Evolutionary conservation across 192 early-diverging fungal species (phyloP), one percentile per base, ranked within the genome.

Genomic region (Backusella liffmaniae): DNA sequence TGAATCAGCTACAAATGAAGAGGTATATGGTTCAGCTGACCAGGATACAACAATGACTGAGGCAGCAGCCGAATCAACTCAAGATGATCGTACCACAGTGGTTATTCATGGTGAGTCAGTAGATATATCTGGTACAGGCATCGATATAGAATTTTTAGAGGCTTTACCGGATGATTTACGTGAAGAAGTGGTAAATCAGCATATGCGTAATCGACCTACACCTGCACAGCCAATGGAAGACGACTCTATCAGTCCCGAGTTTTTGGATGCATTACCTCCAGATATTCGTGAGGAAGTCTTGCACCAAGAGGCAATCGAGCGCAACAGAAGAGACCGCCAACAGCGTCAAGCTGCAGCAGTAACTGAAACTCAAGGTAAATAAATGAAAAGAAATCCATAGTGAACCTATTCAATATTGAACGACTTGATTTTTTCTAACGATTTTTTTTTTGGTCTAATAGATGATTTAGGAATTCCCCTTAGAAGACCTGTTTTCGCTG

Each of bases 81-180:
- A 65, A 23, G 73, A 84, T 62, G 80, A 83, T 15, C 86, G 88
- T 59, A 87, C 86, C 1, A 87, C 87, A 29, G 88, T 98, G 0
- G 91, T 84, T 49, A 88, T 99, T 41, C 88, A 93, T 77, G 98
- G 97, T 3, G 85, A 88, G 42, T 73, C 86, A 74, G 86, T 97
- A 0, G 97, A 99, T 73, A 96, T 99, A 44, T 94, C 96, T 0
- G 95, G 95, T 23, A 93, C 93, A 21, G 98, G 95, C 9, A 99
- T 99, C 53, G 98, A 99, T 76, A 88, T 90, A 5, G 92, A 92
- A 74, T 99, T 99, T 80, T 84, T 99, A 70, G 91, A 94, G 75
- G 98, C 98, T 2, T 84, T 99, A 32, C 98, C 98, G 0, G 97
- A 97, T 34, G 96, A 98, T 65, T 81, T 99, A 78, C 92, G 96